phyloP scores from a whole-genome alignment of 2,329 filamentous ascomycete species.

The Phoma sp. region DNA sequence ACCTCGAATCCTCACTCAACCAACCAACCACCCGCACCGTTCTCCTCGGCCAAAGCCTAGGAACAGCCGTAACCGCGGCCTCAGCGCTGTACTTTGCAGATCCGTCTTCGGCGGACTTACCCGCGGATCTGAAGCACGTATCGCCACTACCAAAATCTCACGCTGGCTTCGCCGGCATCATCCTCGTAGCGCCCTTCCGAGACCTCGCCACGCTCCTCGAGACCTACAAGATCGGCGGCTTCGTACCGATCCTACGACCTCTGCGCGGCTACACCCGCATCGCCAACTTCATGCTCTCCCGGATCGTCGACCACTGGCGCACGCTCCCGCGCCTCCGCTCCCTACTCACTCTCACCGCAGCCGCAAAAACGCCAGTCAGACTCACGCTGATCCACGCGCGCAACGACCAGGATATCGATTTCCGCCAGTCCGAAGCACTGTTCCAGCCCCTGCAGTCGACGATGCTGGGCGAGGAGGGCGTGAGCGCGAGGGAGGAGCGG shows the following conservation, averaged over 20 bases:
- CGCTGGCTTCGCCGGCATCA: conserved; percentile 76
- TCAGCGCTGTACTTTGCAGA: conserved; percentile 73
- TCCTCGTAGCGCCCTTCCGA: conserved; percentile 82
- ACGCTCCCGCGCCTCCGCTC: conserved; percentile 71
- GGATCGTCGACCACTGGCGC: conserved; percentile 82
- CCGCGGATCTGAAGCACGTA: conserved; percentile 20
- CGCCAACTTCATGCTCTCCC: conserved; percentile 65
- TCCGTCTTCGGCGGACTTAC: conserved; percentile 31
- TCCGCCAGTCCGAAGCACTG: conserved; percentile 63
- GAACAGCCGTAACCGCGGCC: conserved; percentile 81
- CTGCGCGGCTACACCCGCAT: conserved; percentile 72
- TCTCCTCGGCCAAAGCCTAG: conserved; percentile 84
- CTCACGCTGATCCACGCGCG: conserved; percentile 80
- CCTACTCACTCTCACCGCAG: conserved; percentile 56
- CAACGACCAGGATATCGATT: conserved; percentile 85
- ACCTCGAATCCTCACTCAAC: conserved; percentile 69
- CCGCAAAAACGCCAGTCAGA: conserved; percentile 53
- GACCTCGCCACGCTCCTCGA: conserved; percentile 75
- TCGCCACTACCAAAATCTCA: conserved; percentile 12
- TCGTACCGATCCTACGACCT: conserved; percentile 80
- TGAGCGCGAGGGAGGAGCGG: conserved; percentile 33
- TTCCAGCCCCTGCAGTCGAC: conserved; percentile 35
- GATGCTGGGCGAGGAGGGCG: conserved; percentile 42
- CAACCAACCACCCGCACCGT: conserved; percentile 77
- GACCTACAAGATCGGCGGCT: conserved; percentile 79